Base-by-base conservation (phyloP, 225 moss, liverwort and hornwort species). In the Pleurozium schreberi region DNA sequence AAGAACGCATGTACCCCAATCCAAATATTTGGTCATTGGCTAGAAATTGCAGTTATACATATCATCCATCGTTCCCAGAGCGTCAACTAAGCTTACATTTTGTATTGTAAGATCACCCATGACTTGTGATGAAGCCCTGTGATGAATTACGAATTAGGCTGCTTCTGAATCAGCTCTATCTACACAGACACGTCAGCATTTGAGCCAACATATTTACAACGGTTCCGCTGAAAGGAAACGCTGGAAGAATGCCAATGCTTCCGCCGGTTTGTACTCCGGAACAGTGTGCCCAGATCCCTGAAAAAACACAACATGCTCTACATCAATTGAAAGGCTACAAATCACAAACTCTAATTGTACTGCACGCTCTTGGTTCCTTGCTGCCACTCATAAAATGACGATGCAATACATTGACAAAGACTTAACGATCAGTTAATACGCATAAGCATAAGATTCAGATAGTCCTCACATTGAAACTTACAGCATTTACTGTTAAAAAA, bases 241-340 rank as follows among this genome's bases (percentile, higher is more conserved):
- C 68, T 93, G 61, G 79, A 97, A 93, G 89, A 98, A 96, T 50
- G 94, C 89, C 84, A 93, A 75, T 57, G 98, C 94, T 91, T 98
- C 96, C 50, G 15, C 89, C 16, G 98, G 97, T 90, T 97, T 97
- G 92, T 95, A 96, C 93, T 98, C 96, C 34, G 98, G 96, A 70
- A 98, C 97, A 58, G 97, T 98, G 70, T 98, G 98, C 58, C 97
- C 97, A 52, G 97, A 91, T 75, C 98, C 96, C 96, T 98, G 93
- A 26, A 81, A n/a, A 81, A 87, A 70, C n/a, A 89, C 38, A 78
- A 81, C 23, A 78, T 62, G 61, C 80, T 81, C 17, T 38, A 59
- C 12, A 62, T 92, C 66, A 86, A 65, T 31, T 58, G 26, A 64
- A 63, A 18, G 61, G 28, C 27, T 40, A 22, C 20, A 74, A 49